Evolutionary conservation across 2,329 filamentous ascomycete species (phyloP).

Genomic region (Chaetomium strumarium): DNA sequence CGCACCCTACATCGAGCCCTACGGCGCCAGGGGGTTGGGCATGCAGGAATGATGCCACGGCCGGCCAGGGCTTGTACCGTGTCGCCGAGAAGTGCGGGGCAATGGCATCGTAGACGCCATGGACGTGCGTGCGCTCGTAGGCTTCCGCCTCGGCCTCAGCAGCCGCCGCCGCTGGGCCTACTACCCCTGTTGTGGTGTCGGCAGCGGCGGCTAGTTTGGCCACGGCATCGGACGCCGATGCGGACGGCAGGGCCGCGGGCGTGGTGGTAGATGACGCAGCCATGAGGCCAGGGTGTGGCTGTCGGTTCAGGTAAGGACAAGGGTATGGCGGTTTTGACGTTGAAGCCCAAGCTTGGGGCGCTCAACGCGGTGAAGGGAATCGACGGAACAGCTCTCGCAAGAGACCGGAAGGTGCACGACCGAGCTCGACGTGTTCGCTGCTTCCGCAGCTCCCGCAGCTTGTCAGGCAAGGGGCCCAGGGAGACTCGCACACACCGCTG

Average conservation of each 20-base stretch:
- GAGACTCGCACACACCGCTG: conserved; percentile 8
- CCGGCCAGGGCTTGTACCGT: conserved; percentile 82
- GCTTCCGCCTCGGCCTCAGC: conserved; percentile 37
- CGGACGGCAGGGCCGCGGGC: conserved; percentile 22
- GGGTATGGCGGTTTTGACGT: neutral
- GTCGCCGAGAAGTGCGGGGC: conserved; percentile 79
- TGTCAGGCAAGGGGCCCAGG: conserved; percentile 4
- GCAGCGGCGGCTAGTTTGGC: conserved; percentile 19
- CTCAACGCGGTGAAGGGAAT: neutral
- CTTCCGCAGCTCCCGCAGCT: neutral
- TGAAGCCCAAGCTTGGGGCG: conserved; percentile 13
- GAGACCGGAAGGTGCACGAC: too few relatives aligned
- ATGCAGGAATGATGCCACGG: conserved; percentile 73
- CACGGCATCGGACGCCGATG: conserved; percentile 23
- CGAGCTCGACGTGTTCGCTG: neutral
- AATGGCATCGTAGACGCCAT: conserved; percentile 84
- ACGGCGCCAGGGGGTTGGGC: conserved; percentile 62
- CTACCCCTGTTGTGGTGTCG: conserved; percentile 12
- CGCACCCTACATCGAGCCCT: conserved; percentile 88
- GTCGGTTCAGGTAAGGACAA: conserved; percentile 2
- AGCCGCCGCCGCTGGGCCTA: conserved; percentile 20
- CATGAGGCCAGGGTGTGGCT: conserved; percentile 9
- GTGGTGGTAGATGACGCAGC: conserved; percentile 11
- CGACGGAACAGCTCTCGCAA: neutral
- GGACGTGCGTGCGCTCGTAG: conserved; percentile 85